These are phyloP conservation scores for Phytophthora quininea DNA, from an alignment of 352 stramenopile genomes.

Conservation along the genomic window DNA sequence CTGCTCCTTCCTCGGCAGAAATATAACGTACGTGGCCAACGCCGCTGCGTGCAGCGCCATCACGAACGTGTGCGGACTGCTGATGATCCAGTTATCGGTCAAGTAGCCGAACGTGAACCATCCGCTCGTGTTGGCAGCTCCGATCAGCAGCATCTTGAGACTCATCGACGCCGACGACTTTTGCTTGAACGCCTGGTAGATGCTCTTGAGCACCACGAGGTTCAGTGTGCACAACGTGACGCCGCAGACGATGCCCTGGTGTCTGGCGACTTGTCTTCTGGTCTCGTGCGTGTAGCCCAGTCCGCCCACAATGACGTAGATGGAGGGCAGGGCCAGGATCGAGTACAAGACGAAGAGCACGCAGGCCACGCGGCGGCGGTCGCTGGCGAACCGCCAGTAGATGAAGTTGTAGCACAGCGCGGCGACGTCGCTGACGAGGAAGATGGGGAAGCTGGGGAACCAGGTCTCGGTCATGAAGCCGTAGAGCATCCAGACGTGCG, in stretches of 20 bases:
- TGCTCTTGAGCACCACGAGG: slow-evolving; percentile 38
- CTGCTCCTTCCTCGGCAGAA: slow-evolving; percentile 16
- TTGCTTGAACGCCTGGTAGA: slow-evolving; percentile 34
- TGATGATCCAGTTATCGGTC: slow-evolving; percentile 61
- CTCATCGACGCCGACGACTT: slow-evolving; percentile 40
- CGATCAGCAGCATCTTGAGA: slow-evolving; percentile 43
- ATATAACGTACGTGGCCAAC: slow-evolving; percentile 43
- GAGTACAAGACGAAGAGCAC: slow-evolving; percentile 1
- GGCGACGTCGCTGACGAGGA: slow-evolving; percentile 26
- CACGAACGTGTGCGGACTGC: slow-evolving; percentile 49
- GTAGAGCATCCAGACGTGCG: slow-evolving; percentile 19
- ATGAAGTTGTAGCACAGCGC: slow-evolving; percentile 24
- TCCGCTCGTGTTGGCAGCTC: slow-evolving; percentile 53
- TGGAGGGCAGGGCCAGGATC: slow-evolving; percentile 14
- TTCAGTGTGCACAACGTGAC: slow-evolving; percentile 36
- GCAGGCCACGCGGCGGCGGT: slow-evolving; percentile 8
- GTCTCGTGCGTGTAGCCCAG: slow-evolving; percentile 24
- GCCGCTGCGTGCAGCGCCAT: slow-evolving; percentile 39
- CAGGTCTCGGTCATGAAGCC: slow-evolving; percentile 20
- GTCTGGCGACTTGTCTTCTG: slow-evolving; percentile 11
- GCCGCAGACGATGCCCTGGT: slow-evolving; percentile 28
- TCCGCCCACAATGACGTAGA: slow-evolving; percentile 25
- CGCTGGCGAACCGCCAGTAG: slow-evolving; percentile 23
- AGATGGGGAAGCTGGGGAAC: slow-evolving; percentile 33
- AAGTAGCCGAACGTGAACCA: slow-evolving; percentile 60